A percentile compares a stretch with the other conserved stretches of the same genome.
phyloP scores from a whole-genome alignment of 176 grass and related monocot genomes.

The Pharus latifolius region DNA sequence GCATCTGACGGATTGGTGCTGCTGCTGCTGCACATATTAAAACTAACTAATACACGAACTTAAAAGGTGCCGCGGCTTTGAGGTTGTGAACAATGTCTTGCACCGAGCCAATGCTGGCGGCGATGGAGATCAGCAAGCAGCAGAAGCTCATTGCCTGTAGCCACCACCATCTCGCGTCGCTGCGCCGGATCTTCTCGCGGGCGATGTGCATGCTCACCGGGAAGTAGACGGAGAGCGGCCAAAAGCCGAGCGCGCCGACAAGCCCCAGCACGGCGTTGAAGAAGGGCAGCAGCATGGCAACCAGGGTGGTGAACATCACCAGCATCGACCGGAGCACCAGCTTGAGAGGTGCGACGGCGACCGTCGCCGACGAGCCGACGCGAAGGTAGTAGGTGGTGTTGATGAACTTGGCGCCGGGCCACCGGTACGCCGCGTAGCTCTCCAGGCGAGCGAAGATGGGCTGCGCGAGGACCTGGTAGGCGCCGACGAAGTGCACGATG shows the following conservation, averaged over 20 bases:
- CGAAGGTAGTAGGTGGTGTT: slow-evolving; percentile 67
- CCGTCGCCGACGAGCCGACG: too few relatives aligned
- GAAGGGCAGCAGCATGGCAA: slow-evolving; percentile 79
- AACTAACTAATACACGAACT: slow-evolving; percentile 28
- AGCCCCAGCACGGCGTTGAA: slow-evolving; percentile 92
- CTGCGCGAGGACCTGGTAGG: slow-evolving; percentile 90
- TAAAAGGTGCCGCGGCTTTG: slow-evolving; percentile 62
- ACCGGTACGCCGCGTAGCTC: slow-evolving; percentile 46
- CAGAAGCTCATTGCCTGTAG: slow-evolving; percentile 83
- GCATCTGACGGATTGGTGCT: too few relatives aligned
- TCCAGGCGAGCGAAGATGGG: slow-evolving; percentile 85
- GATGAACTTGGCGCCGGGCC: slow-evolving; percentile 84
- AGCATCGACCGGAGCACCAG: slow-evolving; percentile 70
- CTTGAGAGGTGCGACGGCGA: slow-evolving; percentile 60
- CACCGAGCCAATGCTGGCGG: slow-evolving; percentile 72
- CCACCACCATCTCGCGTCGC: slow-evolving; percentile 54
- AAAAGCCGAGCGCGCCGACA: slow-evolving; percentile 86
- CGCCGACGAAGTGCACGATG: slow-evolving; percentile 81
- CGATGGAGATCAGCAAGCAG: slow-evolving; percentile 77
- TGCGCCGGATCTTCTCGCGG: slow-evolving; percentile 36
- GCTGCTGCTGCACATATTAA: too few relatives aligned
- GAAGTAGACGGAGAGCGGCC: slow-evolving; percentile 97
- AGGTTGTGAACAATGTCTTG: slow-evolving; percentile 95
- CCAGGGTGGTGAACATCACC: slow-evolving; percentile 87
- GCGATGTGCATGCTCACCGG: slow-evolving; percentile 88